Evolutionary conservation across 345 rosid species (phyloP), one percentile per base, ranked within the genome.

Genomic region (Noccaea caerulescens): DNA sequence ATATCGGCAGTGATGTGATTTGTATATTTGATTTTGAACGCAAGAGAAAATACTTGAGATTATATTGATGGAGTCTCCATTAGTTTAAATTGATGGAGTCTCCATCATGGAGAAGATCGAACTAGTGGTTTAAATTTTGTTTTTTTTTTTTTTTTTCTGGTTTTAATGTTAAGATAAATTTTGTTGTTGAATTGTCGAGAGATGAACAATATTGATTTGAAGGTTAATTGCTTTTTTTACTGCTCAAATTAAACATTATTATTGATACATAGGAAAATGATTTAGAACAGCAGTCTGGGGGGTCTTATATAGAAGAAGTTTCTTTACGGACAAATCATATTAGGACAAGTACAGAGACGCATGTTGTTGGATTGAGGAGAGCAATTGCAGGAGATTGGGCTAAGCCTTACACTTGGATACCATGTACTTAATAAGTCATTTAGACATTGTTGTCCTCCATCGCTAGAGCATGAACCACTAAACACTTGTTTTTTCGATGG

Each of bases 391-490:
- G 23, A 20, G 36, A 75, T 7, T 8, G 73, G 78, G 30, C 73
- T 68, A 30, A 75, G 78, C 42, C 73, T 52, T 23, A 75, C 78
- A 53, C 62, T 51, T 68, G 73, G 69, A 51, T 59, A 1, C 68
- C 73, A 75, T 13, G 78, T 68, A 58, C 43, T 60, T 49, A 68
- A 60, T 32, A 75, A 75, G 68, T 60, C 55, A 68, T 75, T 53
- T 43, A 75, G 63, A 59, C 78, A 68, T 52, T 75, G 50, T 68
- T 67, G 73, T 25, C 47, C 69, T 67, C 78, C 73, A 60, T 67
- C 58, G 1, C 13, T 14, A 43, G 63, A 27, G 36, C 78, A 75
- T 16, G 68, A 52, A 59, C 73, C 69, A 34, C 50, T 36, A 23
- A 75, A 75, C 6, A 45, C 18, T 67, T 75, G 78, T 14, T 44